Conservation (phyloP, 2,329 filamentous ascomycete species). For the Pyrenophora seminiperda region DNA sequence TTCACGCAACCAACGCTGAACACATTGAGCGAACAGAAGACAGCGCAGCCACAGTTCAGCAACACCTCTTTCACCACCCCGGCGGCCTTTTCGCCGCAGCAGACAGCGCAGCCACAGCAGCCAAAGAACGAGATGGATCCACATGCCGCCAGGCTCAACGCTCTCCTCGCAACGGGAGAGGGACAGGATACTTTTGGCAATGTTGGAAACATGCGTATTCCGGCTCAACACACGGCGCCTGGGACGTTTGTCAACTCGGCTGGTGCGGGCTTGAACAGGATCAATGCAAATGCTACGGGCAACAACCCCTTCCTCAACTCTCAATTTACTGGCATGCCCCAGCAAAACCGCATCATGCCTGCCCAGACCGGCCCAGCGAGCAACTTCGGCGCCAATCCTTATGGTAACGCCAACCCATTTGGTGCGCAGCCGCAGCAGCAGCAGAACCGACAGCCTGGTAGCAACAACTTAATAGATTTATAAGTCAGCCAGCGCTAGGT, state of each 20-base stretch:
- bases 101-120: constrained; percentile 49
- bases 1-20: constrained; percentile 70
- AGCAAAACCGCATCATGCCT: constrained; percentile 54
- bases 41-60: constrained; percentile 64
- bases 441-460: constrained; percentile 51
- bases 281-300: constrained; percentile 71
- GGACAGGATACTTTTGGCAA: constrained; percentile 98
- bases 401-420: constrained; percentile 61
- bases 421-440: constrained; percentile 50
- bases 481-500: constrained; percentile 30
- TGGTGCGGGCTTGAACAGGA: constrained; percentile 73
- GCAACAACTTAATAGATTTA: constrained; percentile 67
- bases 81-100: constrained; percentile 52
- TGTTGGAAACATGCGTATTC: constrained; percentile 92
- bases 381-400: constrained; percentile 52
- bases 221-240: constrained; percentile 93
- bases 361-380: constrained; percentile 58
- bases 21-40: constrained; percentile 82
- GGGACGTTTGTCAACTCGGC: constrained; percentile 97
- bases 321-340: constrained; percentile 74
- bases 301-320: constrained; percentile 89
- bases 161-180: constrained; percentile 82
- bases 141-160: constrained; percentile 76
- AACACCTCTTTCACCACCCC: constrained; percentile 57
- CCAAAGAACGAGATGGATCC: constrained; percentile 57